phyloP scores from a whole-genome alignment of 495 filamentous ascomycete genomes.

The Pseudomonodictys pantanalensis region DNA sequence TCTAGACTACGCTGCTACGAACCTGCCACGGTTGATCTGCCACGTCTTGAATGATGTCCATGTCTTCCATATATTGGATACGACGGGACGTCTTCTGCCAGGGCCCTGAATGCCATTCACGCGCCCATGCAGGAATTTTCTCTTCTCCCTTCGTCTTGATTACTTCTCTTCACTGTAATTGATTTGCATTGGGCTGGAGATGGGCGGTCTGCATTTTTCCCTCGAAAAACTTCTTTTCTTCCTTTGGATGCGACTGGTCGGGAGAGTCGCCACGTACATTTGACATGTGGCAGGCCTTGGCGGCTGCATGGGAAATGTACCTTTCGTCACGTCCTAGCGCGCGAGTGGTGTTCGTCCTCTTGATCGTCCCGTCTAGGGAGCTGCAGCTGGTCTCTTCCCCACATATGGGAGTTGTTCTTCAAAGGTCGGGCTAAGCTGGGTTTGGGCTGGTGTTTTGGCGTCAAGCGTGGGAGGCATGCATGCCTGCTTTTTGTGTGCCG shows the following conservation, averaged over 20 bases:
- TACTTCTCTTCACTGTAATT: constrained; percentile 29
- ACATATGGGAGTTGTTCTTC: constrained; percentile 21
- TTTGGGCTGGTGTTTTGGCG: constrained; percentile 9
- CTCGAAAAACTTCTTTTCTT: constrained; percentile 16
- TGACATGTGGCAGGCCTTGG: not conserved
- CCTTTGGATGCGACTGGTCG: constrained; percentile 13
- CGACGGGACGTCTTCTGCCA: constrained; percentile 10
- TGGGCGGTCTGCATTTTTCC: constrained; percentile 17
- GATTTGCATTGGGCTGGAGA: constrained; percentile 17
- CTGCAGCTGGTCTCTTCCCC: constrained; percentile 16
- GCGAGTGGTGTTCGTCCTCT: constrained; percentile 1
- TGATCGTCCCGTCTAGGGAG: constrained; percentile 8
- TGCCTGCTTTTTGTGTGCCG: not conserved
- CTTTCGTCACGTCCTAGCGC: not conserved
- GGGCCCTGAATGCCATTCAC: not conserved
- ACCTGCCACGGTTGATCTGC: constrained; percentile 12
- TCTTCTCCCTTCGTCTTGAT: not conserved
- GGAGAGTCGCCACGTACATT: constrained; percentile 23
- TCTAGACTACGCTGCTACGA: constrained; percentile 9
- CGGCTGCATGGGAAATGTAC: not conserved
- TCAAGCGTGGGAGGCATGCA: not conserved
- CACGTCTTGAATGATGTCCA: constrained; percentile 22
- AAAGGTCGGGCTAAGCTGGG: not conserved
- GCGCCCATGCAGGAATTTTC: constrained; percentile 12
- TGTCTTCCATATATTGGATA: constrained; percentile 16